Evolutionary conservation across 2,329 filamentous ascomycete genomes (phyloP), one percentile per base, ranked within the genome.

Genomic region (Exophiala calicioides): DNA sequence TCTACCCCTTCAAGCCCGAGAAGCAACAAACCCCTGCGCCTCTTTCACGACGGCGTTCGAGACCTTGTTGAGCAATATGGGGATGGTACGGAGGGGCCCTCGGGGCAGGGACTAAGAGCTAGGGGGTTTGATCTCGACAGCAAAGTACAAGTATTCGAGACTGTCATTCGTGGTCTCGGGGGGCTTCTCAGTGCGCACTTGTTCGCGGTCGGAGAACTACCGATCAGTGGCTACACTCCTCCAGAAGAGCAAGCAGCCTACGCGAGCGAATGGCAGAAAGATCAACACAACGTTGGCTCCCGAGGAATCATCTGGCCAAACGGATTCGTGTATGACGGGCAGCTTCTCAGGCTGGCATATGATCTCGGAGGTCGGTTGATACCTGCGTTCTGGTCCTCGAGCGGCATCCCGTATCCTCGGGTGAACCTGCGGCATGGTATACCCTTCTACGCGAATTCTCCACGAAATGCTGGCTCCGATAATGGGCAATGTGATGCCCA

Each of bases 141-240:
- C 72, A 98, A 97, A 69, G 93, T 98, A 2, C 91, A 98, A 70
- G 89, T 98, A 29, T 98, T 98, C 62, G 93, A 98, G 72, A 97
- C 91, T 1, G 91, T 95, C 26, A 98, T 98, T 58, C 80, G 93
- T 48, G 93, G 91, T 12, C 80, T 95, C 34, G 93, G 93, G 10
- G 93, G 93, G 0, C 73, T 98, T 46, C 71, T 98, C 56, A 96
- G 90, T 62, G 90, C 91, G 2, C 93, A 98, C 70, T 72, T 96
- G 31, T 98, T 98, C 65, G 91, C 93, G 9, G 77, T 90, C 16
- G 93, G 90, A 24, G 90, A 95, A 47, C 70, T 98, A 45, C 93
- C 93, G 1, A 95, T 97, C 44, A 73, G 76, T 10, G 86, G 86
- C 27, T 96, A 96, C 63, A 62, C 79, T 2, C 81, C 88, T 3